Base-by-base conservation (phyloP, 1,284 basidiomycete genomes). In the Puccinia novopanici region DNA sequence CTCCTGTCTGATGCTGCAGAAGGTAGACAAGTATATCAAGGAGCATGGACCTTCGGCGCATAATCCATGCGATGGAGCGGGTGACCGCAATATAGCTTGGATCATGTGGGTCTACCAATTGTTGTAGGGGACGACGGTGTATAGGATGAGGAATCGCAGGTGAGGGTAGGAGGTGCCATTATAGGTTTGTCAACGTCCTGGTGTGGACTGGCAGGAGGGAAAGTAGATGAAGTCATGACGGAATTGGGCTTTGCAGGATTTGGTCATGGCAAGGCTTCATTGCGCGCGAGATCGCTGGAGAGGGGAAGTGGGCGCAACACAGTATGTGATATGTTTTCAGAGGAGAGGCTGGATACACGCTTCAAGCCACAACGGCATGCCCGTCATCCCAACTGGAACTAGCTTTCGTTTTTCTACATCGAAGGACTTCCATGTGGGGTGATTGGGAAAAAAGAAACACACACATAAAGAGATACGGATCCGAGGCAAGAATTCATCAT, bases 401-500 rank as follows among this genome's bases (percentile, higher is more conserved):
- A 2, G 24, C 24, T 2, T 57, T 5, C 9, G 24, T 57, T 27
- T 5, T 30, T 61, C 3, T 61, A n/a, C 22, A 22, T 22, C 52
- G 1, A 0, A 19, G 6, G 15, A n/a, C 6, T 12, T 22, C 22
- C 15, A 54, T 54, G 5, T 22, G 15, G 15, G 15, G 17, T 22
- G 0, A 22, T 17, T n/a, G 22, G 9, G 22, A 22, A 54, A 6
- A 48, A 48, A 9, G 45, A 22, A 22, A 24, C 22, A 13, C 24
- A 34, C 9, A 61, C 12, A 17, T 34, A 19, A 37, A 13, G 61
- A n/a, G 30, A 27, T 34, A 19, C 37, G 15, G 22, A 40, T 40
- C 61, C 37, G 61, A 37, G 30, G 37, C 19, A 63, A 42, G 61
- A 42, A 63, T 10, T 40, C 61, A 63, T 63, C 61, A n/a, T 40